phyloP scores from a whole-genome alignment of 352 stramenopile genomes.

The Phytophthora vignae region DNA sequence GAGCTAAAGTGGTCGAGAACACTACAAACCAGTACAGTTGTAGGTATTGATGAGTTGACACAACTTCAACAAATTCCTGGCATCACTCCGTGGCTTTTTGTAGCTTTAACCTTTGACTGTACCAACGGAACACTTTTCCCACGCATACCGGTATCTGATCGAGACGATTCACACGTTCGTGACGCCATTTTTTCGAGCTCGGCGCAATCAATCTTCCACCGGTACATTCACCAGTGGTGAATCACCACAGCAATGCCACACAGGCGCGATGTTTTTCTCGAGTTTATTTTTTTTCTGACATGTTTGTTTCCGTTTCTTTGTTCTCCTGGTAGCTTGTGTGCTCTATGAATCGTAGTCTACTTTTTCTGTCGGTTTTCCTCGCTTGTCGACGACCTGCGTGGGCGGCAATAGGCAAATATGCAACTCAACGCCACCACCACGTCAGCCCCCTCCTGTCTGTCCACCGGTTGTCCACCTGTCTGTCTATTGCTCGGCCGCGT shows the following conservation, averaged over 20 bases:
- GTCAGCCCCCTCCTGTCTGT: not conserved
- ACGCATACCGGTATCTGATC: too few species aligned
- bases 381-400: not conserved
- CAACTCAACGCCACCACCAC: slow-evolving; percentile 30
- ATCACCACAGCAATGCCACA: not conserved
- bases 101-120: too few species aligned
- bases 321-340: slow-evolving; percentile 16
- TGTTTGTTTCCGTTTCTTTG: slow-evolving; percentile 16
- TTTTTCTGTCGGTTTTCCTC: slow-evolving; percentile 31
- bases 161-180: too few species aligned
- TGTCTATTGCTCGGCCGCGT: slow-evolving; percentile 43
- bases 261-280: slow-evolving; percentile 7
- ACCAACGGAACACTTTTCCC: too few species aligned
- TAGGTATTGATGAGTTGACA: too few species aligned
- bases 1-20: too few species aligned
- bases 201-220: too few species aligned
- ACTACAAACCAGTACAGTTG: too few species aligned
- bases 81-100: too few species aligned
- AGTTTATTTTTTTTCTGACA: slow-evolving; percentile 22
- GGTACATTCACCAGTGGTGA: too few species aligned
- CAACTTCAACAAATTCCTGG: too few species aligned
- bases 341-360: slow-evolving; percentile 51
- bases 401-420: slow-evolving; percentile 30
- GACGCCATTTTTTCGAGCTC: too few species aligned
- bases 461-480: slow-evolving; percentile 1